Percentiles rank a stretch among this genome's conserved stretches.
These are phyloP conservation scores for Triglochin maritima DNA, from an alignment of 106 monocot species.

Conservation along the genomic window DNA sequence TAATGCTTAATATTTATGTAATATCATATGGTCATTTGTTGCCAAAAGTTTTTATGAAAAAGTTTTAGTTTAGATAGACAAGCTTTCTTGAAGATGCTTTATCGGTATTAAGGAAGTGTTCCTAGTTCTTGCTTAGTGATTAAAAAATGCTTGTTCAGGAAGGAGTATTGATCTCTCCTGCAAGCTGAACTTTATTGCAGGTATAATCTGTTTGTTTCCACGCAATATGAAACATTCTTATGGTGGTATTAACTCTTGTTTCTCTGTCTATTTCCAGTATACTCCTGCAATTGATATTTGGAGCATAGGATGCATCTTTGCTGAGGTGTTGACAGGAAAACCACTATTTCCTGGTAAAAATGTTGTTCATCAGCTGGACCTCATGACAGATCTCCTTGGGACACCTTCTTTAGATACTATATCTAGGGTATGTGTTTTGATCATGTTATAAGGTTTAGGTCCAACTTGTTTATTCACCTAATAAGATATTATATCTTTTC, in stretches of 20 bases:
- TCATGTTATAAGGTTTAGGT: background rate
- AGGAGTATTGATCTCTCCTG: conserved; percentile 11
- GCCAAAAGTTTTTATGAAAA: too few species aligned
- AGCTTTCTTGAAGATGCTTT: background rate
- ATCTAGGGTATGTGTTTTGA: conserved; percentile 39
- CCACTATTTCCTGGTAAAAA: conserved; percentile 89
- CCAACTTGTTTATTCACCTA: background rate
- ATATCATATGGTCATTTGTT: too few species aligned
- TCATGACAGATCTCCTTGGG: conserved; percentile 33
- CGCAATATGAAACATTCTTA: too few species aligned
- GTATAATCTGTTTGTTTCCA: too few species aligned
- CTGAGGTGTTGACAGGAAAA: conserved; percentile 74
- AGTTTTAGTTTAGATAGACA: too few species aligned
- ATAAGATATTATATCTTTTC: background rate
- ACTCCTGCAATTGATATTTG: conserved; percentile 81
- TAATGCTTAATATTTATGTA: too few species aligned
- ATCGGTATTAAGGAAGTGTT: background rate
- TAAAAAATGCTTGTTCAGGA: conserved; percentile 36
- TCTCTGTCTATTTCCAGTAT: conserved; percentile 29
- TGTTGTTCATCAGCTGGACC: conserved; percentile 43
- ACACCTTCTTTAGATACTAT: conserved; percentile 71
- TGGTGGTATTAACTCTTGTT: too few species aligned
- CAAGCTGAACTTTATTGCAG: conserved; percentile 16
- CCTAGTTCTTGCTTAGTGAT: too few species aligned
- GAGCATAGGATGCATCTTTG: conserved; percentile 96